Conservation (phyloP, 768 basidiomycete species). For the Lactarius indigo region DNA sequence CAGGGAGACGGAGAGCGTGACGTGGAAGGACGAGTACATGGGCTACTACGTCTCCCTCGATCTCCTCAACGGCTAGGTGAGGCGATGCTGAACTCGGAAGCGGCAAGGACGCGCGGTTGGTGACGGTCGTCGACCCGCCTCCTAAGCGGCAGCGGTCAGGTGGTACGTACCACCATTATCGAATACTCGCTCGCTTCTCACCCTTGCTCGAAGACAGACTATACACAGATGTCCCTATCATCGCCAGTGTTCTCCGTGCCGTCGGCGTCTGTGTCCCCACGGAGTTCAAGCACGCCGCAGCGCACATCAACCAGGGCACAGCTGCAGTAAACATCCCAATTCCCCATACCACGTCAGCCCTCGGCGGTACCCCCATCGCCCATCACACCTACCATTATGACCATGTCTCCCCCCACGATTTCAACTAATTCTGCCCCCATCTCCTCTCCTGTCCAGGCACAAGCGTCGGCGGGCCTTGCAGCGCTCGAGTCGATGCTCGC, state of each 20-base stretch:
- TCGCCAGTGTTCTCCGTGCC: neutral
- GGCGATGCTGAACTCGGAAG: neutral
- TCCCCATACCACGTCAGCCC: neutral
- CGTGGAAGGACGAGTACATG: slow-evolving; percentile 18
- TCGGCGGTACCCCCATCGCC: neutral
- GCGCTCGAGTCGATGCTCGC: neutral
- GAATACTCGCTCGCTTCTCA: neutral
- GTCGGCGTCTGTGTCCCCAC: neutral
- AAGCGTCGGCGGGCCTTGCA: neutral
- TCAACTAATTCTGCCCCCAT: neutral
- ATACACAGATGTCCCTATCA: neutral
- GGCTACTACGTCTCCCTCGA: slow-evolving; percentile 13
- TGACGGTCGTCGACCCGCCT: slow-evolving; percentile 10
- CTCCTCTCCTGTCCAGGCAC: neutral
- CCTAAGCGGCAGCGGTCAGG: slow-evolving; percentile 10
- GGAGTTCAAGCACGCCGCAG: neutral
- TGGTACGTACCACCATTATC: neutral
- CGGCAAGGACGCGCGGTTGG: neutral
- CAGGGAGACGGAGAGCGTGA: slow-evolving; percentile 14
- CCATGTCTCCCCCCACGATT: neutral
- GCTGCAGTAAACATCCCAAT: neutral
- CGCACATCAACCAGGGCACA: neutral
- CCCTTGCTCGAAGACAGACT: neutral
- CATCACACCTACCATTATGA: neutral
- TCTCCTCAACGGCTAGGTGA: slow-evolving; percentile 2